These are phyloP conservation scores for Kodamaea nitidulidarum DNA, from an alignment of 805 yeast species.

Conservation along the genomic window DNA sequence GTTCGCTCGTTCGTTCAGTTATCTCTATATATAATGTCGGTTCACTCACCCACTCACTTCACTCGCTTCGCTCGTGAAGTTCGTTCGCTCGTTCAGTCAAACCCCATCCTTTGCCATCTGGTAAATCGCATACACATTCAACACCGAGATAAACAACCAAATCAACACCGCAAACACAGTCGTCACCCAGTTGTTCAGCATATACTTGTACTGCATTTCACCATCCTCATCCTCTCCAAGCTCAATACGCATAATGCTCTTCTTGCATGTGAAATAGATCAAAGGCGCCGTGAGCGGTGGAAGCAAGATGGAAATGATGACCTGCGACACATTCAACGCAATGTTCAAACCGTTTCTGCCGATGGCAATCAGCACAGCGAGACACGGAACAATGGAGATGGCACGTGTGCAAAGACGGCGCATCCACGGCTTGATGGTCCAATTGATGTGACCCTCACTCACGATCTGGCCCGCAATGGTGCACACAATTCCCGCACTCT, in stretches of 20 bases:
- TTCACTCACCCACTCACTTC: no score
- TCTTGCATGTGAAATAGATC: conserved; percentile 72
- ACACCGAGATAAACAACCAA: conserved; percentile 69
- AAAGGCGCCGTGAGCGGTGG: conserved; percentile 86
- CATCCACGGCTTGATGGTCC: conserved; percentile 78
- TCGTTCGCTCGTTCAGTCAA: no score
- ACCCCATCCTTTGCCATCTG: conserved; percentile 39
- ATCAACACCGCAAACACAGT: conserved; percentile 49
- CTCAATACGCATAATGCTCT: conserved; percentile 62
- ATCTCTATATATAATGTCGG: no score
- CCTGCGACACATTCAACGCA: conserved; percentile 84
- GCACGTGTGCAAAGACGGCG: conserved; percentile 74
- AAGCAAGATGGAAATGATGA: conserved; percentile 71
- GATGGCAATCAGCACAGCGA: conserved; percentile 63
- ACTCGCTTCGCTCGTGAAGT: no score
- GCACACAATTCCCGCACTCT: conserved; percentile 88
- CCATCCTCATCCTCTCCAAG: conserved; percentile 13
- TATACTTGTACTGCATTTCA: conserved; percentile 38
- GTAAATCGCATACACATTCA: conserved; percentile 61
- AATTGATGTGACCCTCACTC: conserved; percentile 81
- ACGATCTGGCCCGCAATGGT: conserved; percentile 93
- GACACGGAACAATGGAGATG: conserved; percentile 78
- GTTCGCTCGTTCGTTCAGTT: no score
- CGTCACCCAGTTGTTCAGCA: conserved; percentile 61
- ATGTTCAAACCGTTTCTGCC: conserved; percentile 69